Evolutionary conservation across 2,329 filamentous ascomycete species (phyloP).

Genomic region (Periconia sp.): DNA sequence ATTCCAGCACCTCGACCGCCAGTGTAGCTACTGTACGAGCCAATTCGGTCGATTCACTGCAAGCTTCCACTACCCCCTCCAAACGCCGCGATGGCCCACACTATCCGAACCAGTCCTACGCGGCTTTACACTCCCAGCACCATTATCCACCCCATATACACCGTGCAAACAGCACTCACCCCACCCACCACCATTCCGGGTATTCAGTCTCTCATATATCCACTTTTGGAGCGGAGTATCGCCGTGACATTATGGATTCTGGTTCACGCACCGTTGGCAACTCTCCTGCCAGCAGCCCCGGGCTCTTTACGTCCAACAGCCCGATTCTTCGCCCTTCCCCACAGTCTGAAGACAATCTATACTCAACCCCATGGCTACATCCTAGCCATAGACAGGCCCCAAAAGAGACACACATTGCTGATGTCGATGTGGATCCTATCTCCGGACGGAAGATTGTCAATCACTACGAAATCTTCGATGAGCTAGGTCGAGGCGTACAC

Average conservation of each 20-base stretch:
- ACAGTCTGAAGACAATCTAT: slow-evolving; percentile 42
- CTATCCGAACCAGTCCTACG: slow-evolving; percentile 54
- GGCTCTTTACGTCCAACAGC: slow-evolving; percentile 47
- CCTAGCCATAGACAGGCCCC: slow-evolving; percentile 52
- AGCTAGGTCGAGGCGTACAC: slow-evolving; percentile 93
- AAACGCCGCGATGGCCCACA: slow-evolving; percentile 37
- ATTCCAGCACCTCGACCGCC: slow-evolving; percentile 45
- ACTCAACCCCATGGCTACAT: slow-evolving; percentile 54
- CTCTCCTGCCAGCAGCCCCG: slow-evolving; percentile 51
- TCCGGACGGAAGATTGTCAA: slow-evolving; percentile 97
- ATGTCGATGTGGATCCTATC: slow-evolving; percentile 83
- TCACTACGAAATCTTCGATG: slow-evolving; percentile 94
- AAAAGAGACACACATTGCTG: slow-evolving; percentile 77
- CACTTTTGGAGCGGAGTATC: slow-evolving; percentile 39
- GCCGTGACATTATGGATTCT: slow-evolving; percentile 38
- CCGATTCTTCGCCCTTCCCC: slow-evolving; percentile 33
- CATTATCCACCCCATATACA: slow-evolving; percentile 43
- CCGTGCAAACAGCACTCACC: slow-evolving; percentile 47
- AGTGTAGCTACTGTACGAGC: slow-evolving; percentile 47
- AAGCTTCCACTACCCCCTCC: slow-evolving; percentile 16
- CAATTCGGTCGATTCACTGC: slow-evolving; percentile 26
- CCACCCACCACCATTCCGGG: slow-evolving; percentile 44
- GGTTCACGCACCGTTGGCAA: slow-evolving; percentile 48
- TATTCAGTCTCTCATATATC: slow-evolving; percentile 45
- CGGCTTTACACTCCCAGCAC: slow-evolving; percentile 52